Evolutionary conservation across 2,329 filamentous ascomycete species (phyloP).

Genomic region (Trichoderma arundinaceum): DNA sequence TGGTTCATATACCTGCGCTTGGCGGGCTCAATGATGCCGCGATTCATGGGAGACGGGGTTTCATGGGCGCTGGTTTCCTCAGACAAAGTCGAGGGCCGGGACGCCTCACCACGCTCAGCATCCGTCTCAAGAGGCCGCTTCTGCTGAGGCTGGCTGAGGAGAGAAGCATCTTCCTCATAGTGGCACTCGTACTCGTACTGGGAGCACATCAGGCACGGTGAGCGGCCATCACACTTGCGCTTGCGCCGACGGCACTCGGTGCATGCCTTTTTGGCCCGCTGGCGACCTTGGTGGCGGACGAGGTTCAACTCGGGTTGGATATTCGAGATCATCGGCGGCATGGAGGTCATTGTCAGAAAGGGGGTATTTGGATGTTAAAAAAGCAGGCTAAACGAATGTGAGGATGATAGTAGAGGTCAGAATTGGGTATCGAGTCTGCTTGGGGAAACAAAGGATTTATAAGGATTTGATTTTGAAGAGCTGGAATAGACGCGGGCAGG

Average conservation of each 20-base stretch:
- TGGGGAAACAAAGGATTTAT: too few relatives aligned
- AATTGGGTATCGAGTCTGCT: too few relatives aligned
- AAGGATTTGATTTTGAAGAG: too few relatives aligned
- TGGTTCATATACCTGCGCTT: conserved; percentile 32
- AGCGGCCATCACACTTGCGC: conserved; percentile 34
- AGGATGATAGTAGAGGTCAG: too few relatives aligned
- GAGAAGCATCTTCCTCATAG: conserved; percentile 22
- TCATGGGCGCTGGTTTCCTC: neutral
- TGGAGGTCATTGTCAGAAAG: neutral
- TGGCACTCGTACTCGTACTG: conserved; percentile 33
- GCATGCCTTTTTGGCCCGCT: conserved; percentile 20
- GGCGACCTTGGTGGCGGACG: neutral
- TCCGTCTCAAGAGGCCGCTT: conserved; percentile 3
- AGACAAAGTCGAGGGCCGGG: neutral
- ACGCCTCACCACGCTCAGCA: neutral
- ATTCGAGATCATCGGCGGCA: neutral
- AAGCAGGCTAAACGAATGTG: too few relatives aligned
- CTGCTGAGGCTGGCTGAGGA: neutral
- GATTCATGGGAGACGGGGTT: neutral
- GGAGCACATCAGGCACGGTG: conserved; percentile 32
- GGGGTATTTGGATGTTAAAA: too few relatives aligned
- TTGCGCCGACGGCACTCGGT: conserved; percentile 32
- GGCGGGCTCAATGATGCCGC: conserved; percentile 14
- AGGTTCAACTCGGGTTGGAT: too few relatives aligned
- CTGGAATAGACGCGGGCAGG: too few relatives aligned